phyloP scores from a whole-genome alignment of 2,329 filamentous ascomycete species.

The Cladobotryum protrusum region DNA sequence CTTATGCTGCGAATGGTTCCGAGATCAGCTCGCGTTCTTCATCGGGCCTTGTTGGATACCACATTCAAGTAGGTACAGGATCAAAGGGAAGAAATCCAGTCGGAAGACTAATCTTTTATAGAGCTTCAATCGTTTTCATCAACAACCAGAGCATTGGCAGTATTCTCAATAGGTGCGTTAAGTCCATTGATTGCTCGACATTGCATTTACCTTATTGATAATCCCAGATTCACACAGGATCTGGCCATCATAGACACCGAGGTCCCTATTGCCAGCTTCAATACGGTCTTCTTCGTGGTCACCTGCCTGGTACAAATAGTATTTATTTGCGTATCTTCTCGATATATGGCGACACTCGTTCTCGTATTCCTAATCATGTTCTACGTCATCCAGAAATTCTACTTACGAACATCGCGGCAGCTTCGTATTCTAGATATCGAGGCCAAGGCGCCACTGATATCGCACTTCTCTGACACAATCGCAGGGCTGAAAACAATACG shows the following conservation, averaged over 20 bases:
- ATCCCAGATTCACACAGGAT: conserved; percentile 32
- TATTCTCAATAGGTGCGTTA: too few species aligned
- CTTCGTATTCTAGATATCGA: conserved; percentile 32
- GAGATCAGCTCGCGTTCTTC: too few species aligned
- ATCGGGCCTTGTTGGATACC: too few species aligned
- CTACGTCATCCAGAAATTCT: conserved; percentile 21
- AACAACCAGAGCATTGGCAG: too few species aligned
- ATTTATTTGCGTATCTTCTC: conserved; percentile 23
- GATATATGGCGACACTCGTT: conserved; percentile 39
- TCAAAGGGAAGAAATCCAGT: too few species aligned
- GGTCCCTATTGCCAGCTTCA: conserved; percentile 25
- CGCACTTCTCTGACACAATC: conserved; percentile 36
- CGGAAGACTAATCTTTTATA: too few species aligned
- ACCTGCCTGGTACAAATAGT: conserved; percentile 20
- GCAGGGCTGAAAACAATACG: conserved; percentile 42
- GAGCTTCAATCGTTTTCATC: too few species aligned
- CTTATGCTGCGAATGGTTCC: too few species aligned
- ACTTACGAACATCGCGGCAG: conserved; percentile 32
- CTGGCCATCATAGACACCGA: conserved; percentile 32
- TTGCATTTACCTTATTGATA: too few species aligned
- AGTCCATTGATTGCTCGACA: too few species aligned
- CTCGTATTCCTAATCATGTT: conserved; percentile 28
- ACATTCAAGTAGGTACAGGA: too few species aligned
- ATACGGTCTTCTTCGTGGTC: conserved; percentile 33
- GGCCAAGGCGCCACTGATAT: conserved; percentile 29